These are phyloP conservation scores for Eruca vesicaria DNA, from an alignment of 441 rosid species.

Conservation along the genomic window DNA sequence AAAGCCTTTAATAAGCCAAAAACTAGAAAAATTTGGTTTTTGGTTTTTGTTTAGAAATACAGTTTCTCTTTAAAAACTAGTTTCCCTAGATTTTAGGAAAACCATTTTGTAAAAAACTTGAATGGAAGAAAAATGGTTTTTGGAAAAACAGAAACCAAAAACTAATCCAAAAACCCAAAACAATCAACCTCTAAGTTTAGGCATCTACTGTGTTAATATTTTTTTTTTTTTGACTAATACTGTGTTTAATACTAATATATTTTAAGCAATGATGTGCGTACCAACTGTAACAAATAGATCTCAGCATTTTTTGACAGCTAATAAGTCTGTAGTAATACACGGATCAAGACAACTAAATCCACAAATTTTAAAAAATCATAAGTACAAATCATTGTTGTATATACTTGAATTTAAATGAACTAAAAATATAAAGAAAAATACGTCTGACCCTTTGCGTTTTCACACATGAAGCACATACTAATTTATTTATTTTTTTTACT, in stretches of 20 bases:
- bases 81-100: no score
- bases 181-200: neutral
- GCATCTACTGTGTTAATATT: neutral
- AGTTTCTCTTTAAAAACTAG: no score
- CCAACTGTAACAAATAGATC: slow-evolving; percentile 7
- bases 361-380: neutral
- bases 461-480: slow-evolving; percentile 4
- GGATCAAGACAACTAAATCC: slow-evolving; percentile 11
- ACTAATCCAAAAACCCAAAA: no score
- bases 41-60: no score
- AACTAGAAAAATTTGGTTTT: no score
- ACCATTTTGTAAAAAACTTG: no score
- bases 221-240: no score
- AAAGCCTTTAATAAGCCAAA: no score
- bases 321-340: neutral
- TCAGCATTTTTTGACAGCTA: neutral
- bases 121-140: no score
- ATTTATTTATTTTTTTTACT: neutral
- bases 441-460: neutral
- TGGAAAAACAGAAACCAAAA: no score
- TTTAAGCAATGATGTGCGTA: neutral
- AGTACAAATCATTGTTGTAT: neutral
- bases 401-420: neutral
- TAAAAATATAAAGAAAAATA: neutral
- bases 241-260: neutral